Percentiles rank a stretch among this genome's conserved stretches.
These are phyloP conservation scores for Capsicum chinense DNA, from an alignment of 257 asterid genomes.

Conservation along the genomic window DNA sequence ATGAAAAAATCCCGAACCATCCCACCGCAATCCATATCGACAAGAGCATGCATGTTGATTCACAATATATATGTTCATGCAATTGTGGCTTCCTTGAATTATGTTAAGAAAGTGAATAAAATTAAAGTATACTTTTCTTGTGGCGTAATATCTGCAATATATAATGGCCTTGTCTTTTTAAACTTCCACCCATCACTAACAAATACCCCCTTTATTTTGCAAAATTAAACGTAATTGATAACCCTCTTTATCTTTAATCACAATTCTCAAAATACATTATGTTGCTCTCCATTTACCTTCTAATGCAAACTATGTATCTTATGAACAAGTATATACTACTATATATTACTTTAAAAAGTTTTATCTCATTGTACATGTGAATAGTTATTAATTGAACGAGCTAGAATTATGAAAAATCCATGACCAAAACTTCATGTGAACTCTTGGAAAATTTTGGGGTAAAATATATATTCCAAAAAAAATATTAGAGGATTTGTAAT, in stretches of 20 bases:
- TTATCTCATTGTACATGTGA: no score
- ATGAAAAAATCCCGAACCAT: no score
- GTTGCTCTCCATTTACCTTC: constrained; percentile 10
- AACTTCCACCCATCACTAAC: no score
- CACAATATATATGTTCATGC: neutral
- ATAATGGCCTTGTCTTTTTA: constrained; percentile 20
- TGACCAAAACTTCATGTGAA: neutral
- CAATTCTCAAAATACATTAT: neutral
- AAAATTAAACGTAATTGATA: neutral
- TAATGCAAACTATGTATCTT: neutral
- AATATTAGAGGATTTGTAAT: no score
- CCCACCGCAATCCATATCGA: no score
- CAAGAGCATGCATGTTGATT: no score
- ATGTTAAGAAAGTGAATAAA: constrained; percentile 38
- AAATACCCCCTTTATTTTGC: neutral
- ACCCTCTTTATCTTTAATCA: neutral
- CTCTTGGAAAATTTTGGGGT: neutral
- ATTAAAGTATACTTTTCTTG: constrained; percentile 39
- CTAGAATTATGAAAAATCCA: neutral
- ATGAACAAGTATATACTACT: neutral
- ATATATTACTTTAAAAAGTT: no score
- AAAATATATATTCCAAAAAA: neutral
- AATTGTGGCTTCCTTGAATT: constrained; percentile 42
- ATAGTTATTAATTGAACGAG: neutral
- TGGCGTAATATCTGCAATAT: constrained; percentile 42